Conservation (phyloP, 345 rosid species). For the Microcos paniculata region DNA sequence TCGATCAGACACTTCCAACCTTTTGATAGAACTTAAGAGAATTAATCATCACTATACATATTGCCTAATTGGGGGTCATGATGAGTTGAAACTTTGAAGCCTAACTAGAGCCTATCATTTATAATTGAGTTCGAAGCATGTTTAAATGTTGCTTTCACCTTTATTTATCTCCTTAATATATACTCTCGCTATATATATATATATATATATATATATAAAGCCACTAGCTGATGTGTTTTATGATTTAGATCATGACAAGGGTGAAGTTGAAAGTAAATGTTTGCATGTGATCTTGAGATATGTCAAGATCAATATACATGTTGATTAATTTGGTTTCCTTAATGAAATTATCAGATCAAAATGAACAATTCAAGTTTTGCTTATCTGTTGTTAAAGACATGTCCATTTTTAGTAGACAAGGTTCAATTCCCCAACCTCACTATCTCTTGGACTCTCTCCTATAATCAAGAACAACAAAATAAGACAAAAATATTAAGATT, state of each 20-base stretch:
- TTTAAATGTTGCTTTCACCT: not conserved
- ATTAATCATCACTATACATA: not conserved
- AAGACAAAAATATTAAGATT: not conserved
- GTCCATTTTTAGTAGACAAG: not conserved
- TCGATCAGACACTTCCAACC: not conserved
- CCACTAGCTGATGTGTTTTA: not conserved
- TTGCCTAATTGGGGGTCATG: not conserved
- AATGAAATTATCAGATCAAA: not conserved
- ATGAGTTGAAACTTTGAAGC: not conserved
- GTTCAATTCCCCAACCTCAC: not conserved
- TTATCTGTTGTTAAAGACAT: not conserved
- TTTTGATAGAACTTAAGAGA: not conserved
- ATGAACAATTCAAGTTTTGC: not conserved
- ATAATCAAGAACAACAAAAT: too few relatives aligned
- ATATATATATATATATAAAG: too few relatives aligned
- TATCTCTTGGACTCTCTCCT: not conserved
- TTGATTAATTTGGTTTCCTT: not conserved
- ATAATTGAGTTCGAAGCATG: not conserved
- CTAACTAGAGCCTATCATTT: too few relatives aligned
- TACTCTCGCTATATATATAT: too few relatives aligned
- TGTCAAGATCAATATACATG: not conserved
- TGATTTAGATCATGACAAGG: not conserved
- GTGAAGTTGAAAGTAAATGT: not conserved
- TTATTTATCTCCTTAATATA: not conserved
- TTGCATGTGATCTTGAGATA: not conserved